These are phyloP conservation scores for Colletotrichum sp. DNA, from an alignment of 2,329 filamentous ascomycete species.

Conservation along the genomic window DNA sequence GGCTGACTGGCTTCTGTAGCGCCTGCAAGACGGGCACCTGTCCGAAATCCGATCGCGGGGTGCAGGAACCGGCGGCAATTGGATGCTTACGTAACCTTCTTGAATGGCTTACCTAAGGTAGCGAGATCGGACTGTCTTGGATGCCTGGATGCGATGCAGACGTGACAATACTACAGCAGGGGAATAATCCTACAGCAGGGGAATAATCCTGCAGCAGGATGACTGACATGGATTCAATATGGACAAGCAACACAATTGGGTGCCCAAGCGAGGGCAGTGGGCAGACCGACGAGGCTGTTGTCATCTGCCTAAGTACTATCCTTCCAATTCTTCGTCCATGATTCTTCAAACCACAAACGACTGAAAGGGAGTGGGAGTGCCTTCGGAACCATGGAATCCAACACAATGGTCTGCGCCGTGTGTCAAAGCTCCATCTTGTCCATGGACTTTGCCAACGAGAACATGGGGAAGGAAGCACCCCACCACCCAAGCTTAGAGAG, in stretches of 20 bases:
- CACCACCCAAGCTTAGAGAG: background rate
- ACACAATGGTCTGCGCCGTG: background rate
- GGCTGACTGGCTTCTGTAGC: background rate
- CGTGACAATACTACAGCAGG: background rate
- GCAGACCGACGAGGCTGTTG: background rate
- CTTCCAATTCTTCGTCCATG: no score
- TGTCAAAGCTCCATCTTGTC: background rate
- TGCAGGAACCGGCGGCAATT: background rate
- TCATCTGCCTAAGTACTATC: no score
- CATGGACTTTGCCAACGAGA: background rate
- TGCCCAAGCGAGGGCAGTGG: background rate
- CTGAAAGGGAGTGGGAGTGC: background rate
- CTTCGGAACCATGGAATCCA: background rate
- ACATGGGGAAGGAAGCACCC: background rate
- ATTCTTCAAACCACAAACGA: background rate
- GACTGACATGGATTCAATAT: background rate
- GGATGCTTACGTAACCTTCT: no score
- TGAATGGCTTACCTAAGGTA: background rate
- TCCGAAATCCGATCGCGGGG: background rate
- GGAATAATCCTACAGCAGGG: background rate
- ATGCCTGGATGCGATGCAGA: background rate
- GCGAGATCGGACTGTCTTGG: background rate
- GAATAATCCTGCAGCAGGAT: background rate
- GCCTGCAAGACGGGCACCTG: background rate
- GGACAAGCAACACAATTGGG: accelerated